These are phyloP conservation scores for Anisogramma anomala DNA, from an alignment of 2,329 filamentous ascomycete genomes.

Conservation along the genomic window DNA sequence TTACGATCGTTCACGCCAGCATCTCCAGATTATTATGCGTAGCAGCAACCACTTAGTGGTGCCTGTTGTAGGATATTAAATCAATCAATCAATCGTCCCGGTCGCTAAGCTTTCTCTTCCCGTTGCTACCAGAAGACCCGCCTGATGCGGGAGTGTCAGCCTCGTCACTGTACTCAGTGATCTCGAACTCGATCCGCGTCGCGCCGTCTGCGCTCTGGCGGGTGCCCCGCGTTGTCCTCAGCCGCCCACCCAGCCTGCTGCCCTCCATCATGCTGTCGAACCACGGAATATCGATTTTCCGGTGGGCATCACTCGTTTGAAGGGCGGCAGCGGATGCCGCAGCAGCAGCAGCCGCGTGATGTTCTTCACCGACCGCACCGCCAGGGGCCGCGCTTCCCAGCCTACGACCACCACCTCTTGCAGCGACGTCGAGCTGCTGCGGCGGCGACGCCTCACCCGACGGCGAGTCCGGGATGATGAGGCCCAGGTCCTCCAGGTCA, in stretches of 20 bases:
- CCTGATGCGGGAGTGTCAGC: too few species aligned
- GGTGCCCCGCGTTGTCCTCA: constrained; percentile 45
- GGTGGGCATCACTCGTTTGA: constrained; percentile 24
- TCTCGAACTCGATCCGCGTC: constrained; percentile 68
- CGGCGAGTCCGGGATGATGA: constrained; percentile 50
- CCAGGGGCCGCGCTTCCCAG: too few species aligned
- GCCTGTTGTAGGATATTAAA: too few species aligned
- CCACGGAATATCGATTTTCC: constrained; percentile 67
- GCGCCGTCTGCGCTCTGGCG: constrained; percentile 50
- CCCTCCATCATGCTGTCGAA: constrained; percentile 73
- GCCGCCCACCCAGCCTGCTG: constrained; percentile 58
- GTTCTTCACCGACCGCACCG: constrained; percentile 10
- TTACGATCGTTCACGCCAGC: too few species aligned
- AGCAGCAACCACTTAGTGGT: too few species aligned
- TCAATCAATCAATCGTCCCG: too few species aligned
- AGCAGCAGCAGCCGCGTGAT: neutral
- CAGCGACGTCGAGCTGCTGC: constrained; percentile 19
- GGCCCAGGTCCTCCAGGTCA: constrained; percentile 59
- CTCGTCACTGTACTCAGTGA: constrained; percentile 57
- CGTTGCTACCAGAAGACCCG: constrained; percentile 25
- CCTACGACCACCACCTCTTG: too few species aligned
- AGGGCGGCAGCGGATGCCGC: constrained; percentile 16
- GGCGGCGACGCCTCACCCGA: too few species aligned
- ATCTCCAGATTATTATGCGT: too few species aligned
- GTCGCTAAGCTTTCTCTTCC: constrained; percentile 43